Evolutionary conservation across 2,329 filamentous ascomycete genomes (phyloP).

Genomic region (Aspergillus awamori): DNA sequence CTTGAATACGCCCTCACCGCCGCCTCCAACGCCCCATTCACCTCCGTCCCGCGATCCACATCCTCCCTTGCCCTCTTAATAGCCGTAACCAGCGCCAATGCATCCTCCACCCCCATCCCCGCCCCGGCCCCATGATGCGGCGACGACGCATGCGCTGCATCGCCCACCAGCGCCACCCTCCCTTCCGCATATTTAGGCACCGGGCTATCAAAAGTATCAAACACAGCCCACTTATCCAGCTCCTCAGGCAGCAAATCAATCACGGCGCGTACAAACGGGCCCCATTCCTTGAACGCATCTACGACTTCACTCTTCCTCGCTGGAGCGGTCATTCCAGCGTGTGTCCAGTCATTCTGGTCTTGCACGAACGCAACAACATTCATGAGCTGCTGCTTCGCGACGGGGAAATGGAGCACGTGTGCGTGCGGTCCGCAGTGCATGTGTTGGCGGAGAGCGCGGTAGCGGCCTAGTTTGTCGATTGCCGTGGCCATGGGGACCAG

Average conservation of each 20-base stretch:
- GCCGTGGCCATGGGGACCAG: slow-evolving; percentile 63
- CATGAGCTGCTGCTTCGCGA: slow-evolving; percentile 24
- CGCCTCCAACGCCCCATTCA: slow-evolving; percentile 13
- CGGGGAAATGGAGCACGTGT: slow-evolving; percentile 61
- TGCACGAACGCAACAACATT: slow-evolving; percentile 32
- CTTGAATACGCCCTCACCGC: slow-evolving; percentile 46
- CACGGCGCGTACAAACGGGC: slow-evolving; percentile 50
- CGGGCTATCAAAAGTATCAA: slow-evolving; percentile 52
- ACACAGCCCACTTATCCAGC: slow-evolving; percentile 60
- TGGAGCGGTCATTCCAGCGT: slow-evolving; percentile 18
- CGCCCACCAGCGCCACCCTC: slow-evolving; percentile 25
- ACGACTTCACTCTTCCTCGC: slow-evolving; percentile 18
- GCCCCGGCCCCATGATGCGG: slow-evolving; percentile 34
- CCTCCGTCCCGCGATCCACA: not conserved
- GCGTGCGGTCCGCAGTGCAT: slow-evolving; percentile 62
- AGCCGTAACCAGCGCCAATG: slow-evolving; percentile 20
- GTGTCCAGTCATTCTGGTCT: slow-evolving; percentile 25
- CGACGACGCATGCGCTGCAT: slow-evolving; percentile 32
- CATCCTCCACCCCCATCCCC: slow-evolving; percentile 32
- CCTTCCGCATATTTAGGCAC: slow-evolving; percentile 44
- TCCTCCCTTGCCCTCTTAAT: slow-evolving; percentile 8
- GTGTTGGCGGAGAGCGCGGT: slow-evolving; percentile 54
- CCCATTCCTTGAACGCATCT: slow-evolving; percentile 10
- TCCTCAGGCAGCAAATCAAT: slow-evolving; percentile 50
- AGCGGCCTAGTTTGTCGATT: slow-evolving; percentile 50